Conservation (phyloP, 2,329 filamentous ascomycete species). For the Thermoascus crustaceus region DNA sequence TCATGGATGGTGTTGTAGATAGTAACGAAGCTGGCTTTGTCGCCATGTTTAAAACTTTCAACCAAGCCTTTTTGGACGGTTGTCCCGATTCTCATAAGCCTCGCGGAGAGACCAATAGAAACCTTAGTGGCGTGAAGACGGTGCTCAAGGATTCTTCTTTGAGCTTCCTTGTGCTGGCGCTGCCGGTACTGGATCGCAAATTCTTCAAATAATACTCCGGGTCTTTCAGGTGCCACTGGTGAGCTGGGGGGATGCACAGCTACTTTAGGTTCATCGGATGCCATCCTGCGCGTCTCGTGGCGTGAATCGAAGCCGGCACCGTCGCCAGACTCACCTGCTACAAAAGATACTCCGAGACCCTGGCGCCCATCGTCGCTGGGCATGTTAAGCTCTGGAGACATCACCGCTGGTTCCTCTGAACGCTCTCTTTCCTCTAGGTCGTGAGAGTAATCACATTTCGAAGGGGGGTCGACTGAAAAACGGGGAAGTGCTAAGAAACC, state of each 20-base stretch:
- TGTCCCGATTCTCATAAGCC: slow-evolving; percentile 34
- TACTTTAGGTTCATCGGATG: neutral
- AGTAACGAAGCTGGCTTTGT: slow-evolving; percentile 37
- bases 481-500: slow-evolving; percentile 24
- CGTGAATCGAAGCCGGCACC: too few relatives aligned
- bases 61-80: slow-evolving; percentile 38
- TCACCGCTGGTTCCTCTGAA: slow-evolving; percentile 16
- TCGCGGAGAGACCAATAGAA: slow-evolving; percentile 35
- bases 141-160: slow-evolving; percentile 31
- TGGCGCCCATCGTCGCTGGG: slow-evolving; percentile 6
- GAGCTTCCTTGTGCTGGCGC: slow-evolving; percentile 34
- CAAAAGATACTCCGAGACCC: slow-evolving; percentile 13
- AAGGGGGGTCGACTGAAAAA: slow-evolving; percentile 22
- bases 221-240: slow-evolving; percentile 13
- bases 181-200: slow-evolving; percentile 36
- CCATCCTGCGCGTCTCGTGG: neutral
- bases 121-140: slow-evolving; percentile 34
- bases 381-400: slow-evolving; percentile 15
- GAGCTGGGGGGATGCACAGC: neutral
- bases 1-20: slow-evolving; percentile 38
- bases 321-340: slow-evolving; percentile 28
- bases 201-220: slow-evolving; percentile 35
- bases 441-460: slow-evolving; percentile 27
- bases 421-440: slow-evolving; percentile 17
- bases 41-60: slow-evolving; percentile 37